Evolutionary conservation across 495 filamentous ascomycete species (phyloP).

Genomic region (Penicillium maclennaniae): DNA sequence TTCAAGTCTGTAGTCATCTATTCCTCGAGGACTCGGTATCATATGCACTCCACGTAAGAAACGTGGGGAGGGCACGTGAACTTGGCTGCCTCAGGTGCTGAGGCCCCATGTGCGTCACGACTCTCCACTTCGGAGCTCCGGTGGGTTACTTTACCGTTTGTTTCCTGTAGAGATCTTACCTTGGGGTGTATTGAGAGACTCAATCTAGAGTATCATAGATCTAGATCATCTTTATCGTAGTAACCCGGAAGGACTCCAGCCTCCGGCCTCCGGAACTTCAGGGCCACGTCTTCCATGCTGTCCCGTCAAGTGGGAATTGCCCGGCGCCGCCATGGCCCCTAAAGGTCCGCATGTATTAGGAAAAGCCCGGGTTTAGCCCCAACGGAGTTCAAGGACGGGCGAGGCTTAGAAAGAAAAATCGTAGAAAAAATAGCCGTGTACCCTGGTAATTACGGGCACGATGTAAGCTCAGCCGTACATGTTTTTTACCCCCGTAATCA

Average conservation of each 20-base stretch:
- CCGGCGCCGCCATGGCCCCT: not conserved
- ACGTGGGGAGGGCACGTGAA: slow-evolving; percentile 9
- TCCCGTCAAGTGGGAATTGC: not conserved
- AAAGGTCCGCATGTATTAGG: not conserved
- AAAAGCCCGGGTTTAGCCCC: not conserved
- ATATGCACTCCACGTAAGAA: not conserved
- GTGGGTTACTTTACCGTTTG: slow-evolving; percentile 9
- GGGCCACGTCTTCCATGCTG: not conserved
- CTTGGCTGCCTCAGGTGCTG: slow-evolving; percentile 11
- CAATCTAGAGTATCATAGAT: too few relatives aligned
- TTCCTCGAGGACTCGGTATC: not conserved
- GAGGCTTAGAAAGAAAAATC: slow-evolving; percentile 2
- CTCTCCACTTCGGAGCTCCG: slow-evolving; percentile 27
- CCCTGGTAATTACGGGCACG: slow-evolving; percentile 14
- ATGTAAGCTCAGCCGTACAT: slow-evolving; percentile 11
- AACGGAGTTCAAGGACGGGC: not conserved
- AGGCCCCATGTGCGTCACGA: slow-evolving; percentile 20
- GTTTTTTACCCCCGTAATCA: slow-evolving; percentile 20
- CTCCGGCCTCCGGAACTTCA: too few relatives aligned
- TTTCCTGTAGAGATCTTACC: not conserved
- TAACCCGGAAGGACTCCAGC: too few relatives aligned
- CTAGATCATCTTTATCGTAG: too few relatives aligned
- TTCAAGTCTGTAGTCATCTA: not conserved
- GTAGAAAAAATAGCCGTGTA: not conserved
- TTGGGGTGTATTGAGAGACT: too few relatives aligned